These are phyloP conservation scores for Cucurbita pepo DNA, from an alignment of 306 rosid species.

Conservation along the genomic window DNA sequence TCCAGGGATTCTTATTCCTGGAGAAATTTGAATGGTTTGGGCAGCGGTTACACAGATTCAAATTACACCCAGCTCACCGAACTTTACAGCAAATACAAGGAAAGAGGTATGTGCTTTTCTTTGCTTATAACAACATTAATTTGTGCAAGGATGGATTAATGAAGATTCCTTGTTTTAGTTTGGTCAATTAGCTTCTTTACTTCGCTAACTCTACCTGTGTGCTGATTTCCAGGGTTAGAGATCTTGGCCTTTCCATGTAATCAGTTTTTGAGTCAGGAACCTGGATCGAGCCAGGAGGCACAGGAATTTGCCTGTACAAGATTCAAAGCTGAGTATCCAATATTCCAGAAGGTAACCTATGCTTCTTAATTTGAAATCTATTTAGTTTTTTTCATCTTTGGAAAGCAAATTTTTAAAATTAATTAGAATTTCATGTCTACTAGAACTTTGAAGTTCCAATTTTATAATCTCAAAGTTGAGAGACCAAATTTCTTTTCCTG, in stretches of 20 bases:
- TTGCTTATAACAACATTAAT: background rate
- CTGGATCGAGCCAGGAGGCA: constrained; percentile 66
- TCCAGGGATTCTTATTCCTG: background rate
- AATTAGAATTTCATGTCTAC: too few relatives aligned
- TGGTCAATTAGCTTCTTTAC: background rate
- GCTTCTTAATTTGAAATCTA: too few relatives aligned
- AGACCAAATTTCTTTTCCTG: background rate
- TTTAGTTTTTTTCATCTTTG: too few relatives aligned
- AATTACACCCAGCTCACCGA: constrained; percentile 79
- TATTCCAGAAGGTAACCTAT: constrained; percentile 56
- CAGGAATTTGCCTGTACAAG: constrained; percentile 60
- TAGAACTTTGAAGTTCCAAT: too few relatives aligned
- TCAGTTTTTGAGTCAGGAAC: constrained; percentile 77
- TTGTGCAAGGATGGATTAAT: background rate
- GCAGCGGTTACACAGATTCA: constrained; percentile 60
- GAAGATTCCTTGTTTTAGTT: background rate
- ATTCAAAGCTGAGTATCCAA: constrained; percentile 82
- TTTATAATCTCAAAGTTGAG: too few relatives aligned
- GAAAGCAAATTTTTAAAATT: too few relatives aligned
- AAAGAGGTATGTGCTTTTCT: constrained; percentile 26
- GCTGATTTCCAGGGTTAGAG: constrained; percentile 48
- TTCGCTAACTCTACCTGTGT: background rate
- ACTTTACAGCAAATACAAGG: constrained; percentile 56
- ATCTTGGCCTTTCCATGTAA: constrained; percentile 97
- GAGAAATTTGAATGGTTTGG: background rate